Evolutionary conservation across 1,284 basidiomycete genomes (phyloP).

Genomic region (Stygiomarasmius scandens): DNA sequence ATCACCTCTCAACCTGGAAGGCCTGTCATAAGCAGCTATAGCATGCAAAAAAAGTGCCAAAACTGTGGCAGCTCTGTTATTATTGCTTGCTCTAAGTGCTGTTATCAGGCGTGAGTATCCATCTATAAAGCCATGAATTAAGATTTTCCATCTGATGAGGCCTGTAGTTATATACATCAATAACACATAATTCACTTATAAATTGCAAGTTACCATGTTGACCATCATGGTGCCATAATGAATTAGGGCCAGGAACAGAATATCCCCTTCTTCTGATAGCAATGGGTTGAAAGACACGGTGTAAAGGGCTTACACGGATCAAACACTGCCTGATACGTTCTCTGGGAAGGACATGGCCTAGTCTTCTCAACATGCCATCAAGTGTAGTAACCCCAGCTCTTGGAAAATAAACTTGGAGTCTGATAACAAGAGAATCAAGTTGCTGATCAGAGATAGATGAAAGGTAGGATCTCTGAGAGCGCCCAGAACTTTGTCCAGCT

Average conservation of each 20-base stretch:
- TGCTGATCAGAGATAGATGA: too few relatives aligned
- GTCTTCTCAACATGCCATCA: too few relatives aligned
- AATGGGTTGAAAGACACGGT: too few relatives aligned
- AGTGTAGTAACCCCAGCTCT: too few relatives aligned
- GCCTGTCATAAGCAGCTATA: background rate
- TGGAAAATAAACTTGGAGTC: too few relatives aligned
- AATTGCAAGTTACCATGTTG: slow-evolving; percentile 30
- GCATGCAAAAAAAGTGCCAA: background rate
- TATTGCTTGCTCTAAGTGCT: slow-evolving; percentile 26
- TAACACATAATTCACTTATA: background rate
- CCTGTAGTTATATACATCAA: slow-evolving; percentile 9
- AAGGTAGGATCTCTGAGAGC: too few relatives aligned
- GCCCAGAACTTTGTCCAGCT: too few relatives aligned
- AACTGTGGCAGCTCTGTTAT: slow-evolving; percentile 19
- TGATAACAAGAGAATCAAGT: too few relatives aligned
- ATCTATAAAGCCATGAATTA: slow-evolving; percentile 37
- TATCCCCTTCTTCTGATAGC: too few relatives aligned
- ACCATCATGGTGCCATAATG: slow-evolving; percentile 35
- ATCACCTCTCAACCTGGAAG: slow-evolving; percentile 3
- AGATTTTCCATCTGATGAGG: slow-evolving; percentile 32
- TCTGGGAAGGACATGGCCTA: too few relatives aligned
- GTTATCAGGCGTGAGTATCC: slow-evolving; percentile 29
- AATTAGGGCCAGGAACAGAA: slow-evolving; percentile 36
- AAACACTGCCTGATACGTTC: too few relatives aligned
- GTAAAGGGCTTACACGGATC: too few relatives aligned